These are phyloP conservation scores for Camellia lanceoleosa DNA, from an alignment of 148 eudicot species.

Conservation along the genomic window DNA sequence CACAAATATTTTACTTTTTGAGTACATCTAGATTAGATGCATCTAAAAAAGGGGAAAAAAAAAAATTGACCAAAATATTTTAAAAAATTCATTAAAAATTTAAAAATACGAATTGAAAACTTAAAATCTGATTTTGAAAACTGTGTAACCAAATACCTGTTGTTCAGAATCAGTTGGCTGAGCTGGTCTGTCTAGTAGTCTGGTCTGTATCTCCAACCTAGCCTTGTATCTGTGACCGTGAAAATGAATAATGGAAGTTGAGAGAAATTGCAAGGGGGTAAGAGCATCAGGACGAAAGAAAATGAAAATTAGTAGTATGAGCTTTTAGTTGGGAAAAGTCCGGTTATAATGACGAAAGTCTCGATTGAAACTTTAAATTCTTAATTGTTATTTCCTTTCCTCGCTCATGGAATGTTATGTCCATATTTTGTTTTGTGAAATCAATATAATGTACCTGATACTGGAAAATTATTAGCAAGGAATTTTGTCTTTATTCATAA, in stretches of 20 bases:
- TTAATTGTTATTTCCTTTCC: too few species aligned
- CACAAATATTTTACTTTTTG: too few species aligned
- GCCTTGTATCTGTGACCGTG: neutral
- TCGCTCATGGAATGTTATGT: neutral
- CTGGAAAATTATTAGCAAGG: neutral
- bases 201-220: slow-evolving; percentile 6
- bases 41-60: too few species aligned
- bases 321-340: neutral
- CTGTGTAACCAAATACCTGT: neutral
- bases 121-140: too few species aligned
- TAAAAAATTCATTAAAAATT: too few species aligned
- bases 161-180: neutral
- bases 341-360: neutral
- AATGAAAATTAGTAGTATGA: neutral
- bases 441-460: neutral
- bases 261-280: neutral
- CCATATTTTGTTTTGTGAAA: neutral
- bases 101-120: too few species aligned
- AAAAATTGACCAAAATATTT: too few species aligned
- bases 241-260: neutral
- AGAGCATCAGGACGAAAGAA: neutral
- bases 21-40: too few species aligned
- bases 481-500: slow-evolving; percentile 1
- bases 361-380: neutral
- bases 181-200: neutral